Evolutionary conservation across 2,329 filamentous ascomycete species (phyloP).

Genomic region (Helotiales sp.): DNA sequence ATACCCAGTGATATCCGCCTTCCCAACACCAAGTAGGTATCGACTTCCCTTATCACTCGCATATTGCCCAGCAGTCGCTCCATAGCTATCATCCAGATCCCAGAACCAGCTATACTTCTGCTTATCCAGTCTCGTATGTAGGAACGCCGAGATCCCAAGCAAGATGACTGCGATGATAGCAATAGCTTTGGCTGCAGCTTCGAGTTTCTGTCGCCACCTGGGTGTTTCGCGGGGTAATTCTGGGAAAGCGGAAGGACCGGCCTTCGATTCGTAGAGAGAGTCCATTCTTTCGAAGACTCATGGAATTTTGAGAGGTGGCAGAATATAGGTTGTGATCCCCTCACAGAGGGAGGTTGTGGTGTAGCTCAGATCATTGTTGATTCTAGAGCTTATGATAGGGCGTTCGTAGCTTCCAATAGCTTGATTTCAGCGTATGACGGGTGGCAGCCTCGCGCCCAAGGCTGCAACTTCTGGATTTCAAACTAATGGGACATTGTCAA

Average conservation of each 20-base stretch:
- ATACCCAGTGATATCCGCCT: conserved; percentile 72
- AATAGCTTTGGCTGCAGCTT: neutral
- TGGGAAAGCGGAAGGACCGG: conserved; percentile 23
- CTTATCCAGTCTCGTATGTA: conserved; percentile 4
- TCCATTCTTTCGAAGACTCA: no score
- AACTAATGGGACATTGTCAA: neutral
- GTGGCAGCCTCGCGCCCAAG: conserved; percentile 26
- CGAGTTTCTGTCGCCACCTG: conserved; percentile 4
- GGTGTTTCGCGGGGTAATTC: conserved; percentile 5
- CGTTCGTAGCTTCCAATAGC: conserved; percentile 3
- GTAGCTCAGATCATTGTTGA: conserved; percentile 12
- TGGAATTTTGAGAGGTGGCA: neutral
- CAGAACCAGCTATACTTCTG: conserved; percentile 5
- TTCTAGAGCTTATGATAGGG: conserved; percentile 9
- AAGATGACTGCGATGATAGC: conserved; percentile 8
- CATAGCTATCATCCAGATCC: conserved; percentile 3
- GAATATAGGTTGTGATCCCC: conserved; percentile 2
- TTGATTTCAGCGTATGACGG: neutral
- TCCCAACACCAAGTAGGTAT: conserved; percentile 68
- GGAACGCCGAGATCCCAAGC: conserved; percentile 8
- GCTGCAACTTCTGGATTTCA: conserved; percentile 6
- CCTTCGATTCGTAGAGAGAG: conserved; percentile 18
- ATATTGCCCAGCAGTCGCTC: neutral
- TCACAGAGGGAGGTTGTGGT: conserved; percentile 14
- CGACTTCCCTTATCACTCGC: conserved; percentile 27